A percentile compares a stretch with the other conserved stretches of the same genome.
phyloP scores from a whole-genome alignment of 108 stramenopile species.

The Craspedostauros australis region DNA sequence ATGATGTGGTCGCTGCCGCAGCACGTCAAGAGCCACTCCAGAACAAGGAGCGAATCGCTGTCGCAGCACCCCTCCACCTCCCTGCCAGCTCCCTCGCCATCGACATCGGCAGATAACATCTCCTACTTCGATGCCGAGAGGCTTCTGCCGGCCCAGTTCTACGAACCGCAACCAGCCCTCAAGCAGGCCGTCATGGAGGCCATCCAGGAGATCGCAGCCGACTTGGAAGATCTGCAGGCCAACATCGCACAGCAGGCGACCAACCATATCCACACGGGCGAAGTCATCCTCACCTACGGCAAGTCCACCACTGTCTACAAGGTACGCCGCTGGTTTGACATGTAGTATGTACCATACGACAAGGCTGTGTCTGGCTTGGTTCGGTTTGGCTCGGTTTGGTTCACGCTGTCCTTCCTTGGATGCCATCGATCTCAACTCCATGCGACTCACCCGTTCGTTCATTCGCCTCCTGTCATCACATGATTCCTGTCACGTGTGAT shows the following conservation, averaged over 20 bases:
- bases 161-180: constrained; percentile 51
- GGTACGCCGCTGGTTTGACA: constrained; percentile 26
- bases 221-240: constrained; percentile 82
- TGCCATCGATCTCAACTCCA: too few relatives aligned
- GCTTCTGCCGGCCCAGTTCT: constrained; percentile 55
- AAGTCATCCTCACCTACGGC: constrained; percentile 90
- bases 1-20: constrained; percentile 87
- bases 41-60: too few relatives aligned
- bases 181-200: constrained; percentile 81
- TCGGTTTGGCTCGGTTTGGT: too few relatives aligned
- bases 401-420: too few relatives aligned
- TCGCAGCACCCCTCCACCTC: too few relatives aligned
- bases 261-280: constrained; percentile 93
- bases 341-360: too few relatives aligned
- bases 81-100: neutral
- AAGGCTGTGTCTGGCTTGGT: too few relatives aligned
- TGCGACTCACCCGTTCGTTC: too few relatives aligned
- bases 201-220: constrained; percentile 79
- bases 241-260: constrained; percentile 84
- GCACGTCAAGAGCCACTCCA: constrained; percentile 31
- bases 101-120: neutral
- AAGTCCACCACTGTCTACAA: constrained; percentile 75
- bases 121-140: neutral
- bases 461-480: too few relatives aligned
- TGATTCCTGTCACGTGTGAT: too few relatives aligned